Conservation (phyloP, 108 stramenopile genomes). For the Phaeodactylum tricornutum region DNA sequence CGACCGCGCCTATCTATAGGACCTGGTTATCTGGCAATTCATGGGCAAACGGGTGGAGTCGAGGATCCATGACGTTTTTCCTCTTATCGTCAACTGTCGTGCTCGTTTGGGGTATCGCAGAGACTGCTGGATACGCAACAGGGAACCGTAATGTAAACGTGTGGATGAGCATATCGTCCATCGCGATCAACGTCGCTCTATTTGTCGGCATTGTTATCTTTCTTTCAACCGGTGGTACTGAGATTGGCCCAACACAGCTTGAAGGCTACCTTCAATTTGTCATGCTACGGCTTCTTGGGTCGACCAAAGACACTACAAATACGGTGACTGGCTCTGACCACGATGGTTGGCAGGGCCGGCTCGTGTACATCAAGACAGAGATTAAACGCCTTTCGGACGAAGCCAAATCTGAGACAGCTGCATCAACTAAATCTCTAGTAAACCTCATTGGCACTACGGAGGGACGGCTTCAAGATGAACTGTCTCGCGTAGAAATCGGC, state of each 20-base stretch:
- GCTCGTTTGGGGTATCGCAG: slow-evolving; percentile 33
- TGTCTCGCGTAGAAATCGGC: too few relatives aligned
- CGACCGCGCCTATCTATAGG: slow-evolving; percentile 11
- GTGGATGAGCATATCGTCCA: slow-evolving; percentile 23
- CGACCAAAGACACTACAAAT: slow-evolving; percentile 7
- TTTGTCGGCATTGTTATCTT: slow-evolving; percentile 32
- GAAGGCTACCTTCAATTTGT: not conserved
- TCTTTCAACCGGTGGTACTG: slow-evolving; percentile 13
- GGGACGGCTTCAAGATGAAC: too few relatives aligned
- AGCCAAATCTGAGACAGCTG: too few relatives aligned
- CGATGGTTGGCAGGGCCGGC: not conserved
- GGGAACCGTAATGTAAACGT: slow-evolving; percentile 21
- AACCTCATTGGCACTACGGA: too few relatives aligned
- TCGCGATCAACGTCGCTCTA: slow-evolving; percentile 27
- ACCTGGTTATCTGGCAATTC: slow-evolving; percentile 12
- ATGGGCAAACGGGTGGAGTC: slow-evolving; percentile 19
- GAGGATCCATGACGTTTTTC: slow-evolving; percentile 36
- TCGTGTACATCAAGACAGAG: not conserved
- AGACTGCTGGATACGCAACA: slow-evolving; percentile 18
- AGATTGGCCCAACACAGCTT: not conserved
- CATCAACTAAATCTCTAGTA: too few relatives aligned
- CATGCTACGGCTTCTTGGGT: not conserved
- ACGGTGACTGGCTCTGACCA: not conserved
- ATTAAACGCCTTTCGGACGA: slow-evolving; percentile 1
- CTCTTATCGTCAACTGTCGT: slow-evolving; percentile 23